Base-by-base conservation (phyloP, 2,329 filamentous ascomycete genomes). In the Fusarium napiforme region DNA sequence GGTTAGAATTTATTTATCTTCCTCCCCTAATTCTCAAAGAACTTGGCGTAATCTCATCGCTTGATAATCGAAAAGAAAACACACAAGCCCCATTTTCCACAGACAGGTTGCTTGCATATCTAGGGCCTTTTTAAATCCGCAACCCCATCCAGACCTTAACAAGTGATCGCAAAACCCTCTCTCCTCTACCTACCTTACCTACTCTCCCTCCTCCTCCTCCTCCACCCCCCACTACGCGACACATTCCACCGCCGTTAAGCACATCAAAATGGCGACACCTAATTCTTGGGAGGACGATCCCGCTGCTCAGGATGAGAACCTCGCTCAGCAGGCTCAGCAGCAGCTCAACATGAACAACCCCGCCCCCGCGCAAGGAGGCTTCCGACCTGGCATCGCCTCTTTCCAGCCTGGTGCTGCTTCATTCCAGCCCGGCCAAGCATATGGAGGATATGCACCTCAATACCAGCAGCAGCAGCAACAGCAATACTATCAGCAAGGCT, bases 241-340 rank as follows among this genome's bases (percentile, higher is more conserved):
- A 60, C 34, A 61, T 39, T 50, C 55, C 60, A 60, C 49, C 42
- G 64, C 58, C 52, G 53, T 53, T 40, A 34, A 74, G 66, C 28
- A 70, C 64, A 56, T 68, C 76, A 87, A 63, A 80, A 97, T 97
- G 95, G 93, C 95, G 78, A 91, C 95, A 83, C 93, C 94, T 79
- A 95, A 97, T 83, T 97, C 95, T 72, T 98, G 96, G 93, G 95
- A 98, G 85, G 94, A 97, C 80, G 93, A 95, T 79, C 91, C 92
- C 79, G 87, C 92, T 62, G 91, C 90, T 72, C 92, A 94, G 86
- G 92, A 95, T 78, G 92, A 93, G 78, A 90, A 90, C 82, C 90
- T 97, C 83, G 90, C 93, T 71, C 91, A 91, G 78, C 93, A 95
- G 86, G 85, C 93, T 42, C 90, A 92, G 78, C 90, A 92, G 82